Base-by-base conservation (phyloP, 2,329 filamentous ascomycete genomes). In the Fusarium ambrosium region DNA sequence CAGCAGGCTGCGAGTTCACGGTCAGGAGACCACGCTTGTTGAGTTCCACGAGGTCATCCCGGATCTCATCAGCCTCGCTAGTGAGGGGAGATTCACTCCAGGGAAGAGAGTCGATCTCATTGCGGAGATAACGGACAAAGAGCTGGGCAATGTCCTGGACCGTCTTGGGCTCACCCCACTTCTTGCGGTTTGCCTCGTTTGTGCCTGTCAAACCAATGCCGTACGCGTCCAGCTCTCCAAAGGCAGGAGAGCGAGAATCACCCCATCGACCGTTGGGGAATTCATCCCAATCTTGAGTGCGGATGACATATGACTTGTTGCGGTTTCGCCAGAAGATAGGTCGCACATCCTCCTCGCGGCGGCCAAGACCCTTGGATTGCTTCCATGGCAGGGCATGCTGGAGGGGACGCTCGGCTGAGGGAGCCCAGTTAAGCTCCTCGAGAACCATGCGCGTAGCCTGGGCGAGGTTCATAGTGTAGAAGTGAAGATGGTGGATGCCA, bases 251-350 rank as follows among this genome's bases (percentile, higher is more conserved):
- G 74, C 97, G 91, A 62, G 95, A 96, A 84, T 99, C 97, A 84
- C 97, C 97, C 97, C 97, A 99, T 83, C 97, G 93, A 56, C 97
- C 97, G 87, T 99, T 99, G 66, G 97, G 97, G 79, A 98, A 99
- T 83, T 99, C 97, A 79, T 99, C 97, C 97, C 97, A 99, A 78
- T 98, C 96, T 82, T 98, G 95, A 1, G 97, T 99, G 65, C 97
- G 94, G 66, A 95, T 92, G 65, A 99, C 92, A 79, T 99, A 99
- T 5, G 95, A 98, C 81, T 97, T 95, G 85, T 97, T 97, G 68
- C 97, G 92, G 85, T 98, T 98, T 78, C 96, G 92, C 97, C 97
- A 99, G 89, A 99, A 99, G 77, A 99, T 97, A 37, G 97, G 97
- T 63, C 97, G 94, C 51, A 99, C 97, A 80, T 98, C 97, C 85